Percentiles rank a stretch among this genome's conserved stretches.
These are phyloP conservation scores for Elymus sibiricus DNA, from an alignment of 176 grass and related monocot genomes.

Conservation along the genomic window DNA sequence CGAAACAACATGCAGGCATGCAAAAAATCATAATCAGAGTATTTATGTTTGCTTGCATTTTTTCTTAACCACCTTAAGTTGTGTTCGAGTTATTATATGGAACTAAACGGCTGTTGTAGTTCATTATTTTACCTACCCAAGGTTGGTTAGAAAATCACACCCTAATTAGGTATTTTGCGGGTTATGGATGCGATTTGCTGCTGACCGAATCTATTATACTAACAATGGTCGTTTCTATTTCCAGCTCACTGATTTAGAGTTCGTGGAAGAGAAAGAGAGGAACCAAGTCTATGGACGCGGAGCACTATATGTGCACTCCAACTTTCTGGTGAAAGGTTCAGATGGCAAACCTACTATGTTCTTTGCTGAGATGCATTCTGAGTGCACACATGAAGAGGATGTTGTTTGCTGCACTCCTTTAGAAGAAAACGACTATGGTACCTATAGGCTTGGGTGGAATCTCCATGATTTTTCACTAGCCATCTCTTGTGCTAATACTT, in stretches of 20 bases:
- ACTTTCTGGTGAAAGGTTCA: conserved; percentile 7
- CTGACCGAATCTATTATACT: background rate
- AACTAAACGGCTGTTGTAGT: background rate
- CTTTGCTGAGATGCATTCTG: background rate
- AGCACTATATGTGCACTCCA: background rate
- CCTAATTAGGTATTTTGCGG: background rate
- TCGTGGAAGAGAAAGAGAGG: background rate
- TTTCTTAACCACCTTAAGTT: background rate
- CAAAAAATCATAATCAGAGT: background rate
- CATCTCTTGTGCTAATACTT: background rate
- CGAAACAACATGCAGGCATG: background rate
- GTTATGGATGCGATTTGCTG: background rate
- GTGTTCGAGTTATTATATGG: background rate
- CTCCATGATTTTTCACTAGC: background rate
- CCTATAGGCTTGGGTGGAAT: background rate
- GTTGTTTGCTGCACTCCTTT: conserved; percentile 5
- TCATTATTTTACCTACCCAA: background rate
- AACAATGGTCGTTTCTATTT: background rate
- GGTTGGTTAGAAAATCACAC: background rate
- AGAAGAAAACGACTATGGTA: background rate
- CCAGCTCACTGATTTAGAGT: background rate
- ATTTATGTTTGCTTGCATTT: background rate
- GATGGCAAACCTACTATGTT: background rate
- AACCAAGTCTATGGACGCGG: background rate
- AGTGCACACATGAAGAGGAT: background rate